Evolutionary conservation across 2,329 filamentous ascomycete genomes (phyloP).

Genomic region (Talaromyces piceae): DNA sequence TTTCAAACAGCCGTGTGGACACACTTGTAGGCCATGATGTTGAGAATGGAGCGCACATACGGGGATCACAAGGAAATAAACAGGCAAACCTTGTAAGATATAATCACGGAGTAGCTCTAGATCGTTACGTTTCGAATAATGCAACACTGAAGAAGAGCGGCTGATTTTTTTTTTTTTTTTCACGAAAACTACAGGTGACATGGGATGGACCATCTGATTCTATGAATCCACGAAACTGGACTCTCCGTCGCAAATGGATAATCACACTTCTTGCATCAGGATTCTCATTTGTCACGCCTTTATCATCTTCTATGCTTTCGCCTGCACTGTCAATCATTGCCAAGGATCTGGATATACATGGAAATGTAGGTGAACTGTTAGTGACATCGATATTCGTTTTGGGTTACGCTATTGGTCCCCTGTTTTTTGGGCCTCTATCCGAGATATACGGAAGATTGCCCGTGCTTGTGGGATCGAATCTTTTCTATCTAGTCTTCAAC

Average conservation of each 20-base stretch:
- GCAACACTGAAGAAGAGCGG: neutral
- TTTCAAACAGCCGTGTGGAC: neutral
- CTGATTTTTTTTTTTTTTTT: neutral
- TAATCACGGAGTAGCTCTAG: no score
- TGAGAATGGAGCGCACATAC: neutral
- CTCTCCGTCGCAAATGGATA: neutral
- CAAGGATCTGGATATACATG: slow-evolving; percentile 51
- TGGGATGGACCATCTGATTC: neutral
- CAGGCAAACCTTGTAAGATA: neutral
- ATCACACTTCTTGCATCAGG: neutral
- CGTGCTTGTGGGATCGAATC: slow-evolving; percentile 42
- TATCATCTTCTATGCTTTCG: slow-evolving; percentile 54
- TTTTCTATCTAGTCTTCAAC: slow-evolving; percentile 45
- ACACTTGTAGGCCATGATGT: neutral
- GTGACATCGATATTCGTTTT: slow-evolving; percentile 54
- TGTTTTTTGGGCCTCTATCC: slow-evolving; percentile 29
- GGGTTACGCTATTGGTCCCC: slow-evolving; percentile 31
- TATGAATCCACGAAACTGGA: neutral
- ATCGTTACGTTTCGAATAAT: no score
- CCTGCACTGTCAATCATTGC: slow-evolving; percentile 58
- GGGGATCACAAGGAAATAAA: neutral
- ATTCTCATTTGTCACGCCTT: neutral
- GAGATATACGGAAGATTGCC: slow-evolving; percentile 22
- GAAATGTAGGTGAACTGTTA: slow-evolving; percentile 50
- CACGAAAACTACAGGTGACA: neutral